Evolutionary conservation across 1,284 basidiomycete species (phyloP).

Genomic region (Dichomitus squalens): DNA sequence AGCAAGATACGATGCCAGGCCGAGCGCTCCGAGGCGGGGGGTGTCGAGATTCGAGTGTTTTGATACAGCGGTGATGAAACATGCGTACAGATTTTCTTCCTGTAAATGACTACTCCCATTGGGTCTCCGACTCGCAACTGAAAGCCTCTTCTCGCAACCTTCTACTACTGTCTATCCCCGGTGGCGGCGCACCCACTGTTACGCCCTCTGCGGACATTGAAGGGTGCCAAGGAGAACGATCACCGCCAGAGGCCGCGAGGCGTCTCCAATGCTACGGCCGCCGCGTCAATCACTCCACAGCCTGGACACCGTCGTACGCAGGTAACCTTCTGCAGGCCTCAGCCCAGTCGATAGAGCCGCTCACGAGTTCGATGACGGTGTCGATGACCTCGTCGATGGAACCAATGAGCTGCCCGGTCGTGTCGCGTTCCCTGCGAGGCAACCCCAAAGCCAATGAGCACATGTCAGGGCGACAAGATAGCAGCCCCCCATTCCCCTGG

Average conservation of each 20-base stretch:
- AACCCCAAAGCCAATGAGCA: not conserved
- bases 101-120: not conserved
- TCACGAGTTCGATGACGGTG: conserved; percentile 77
- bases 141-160: not conserved
- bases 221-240: no score
- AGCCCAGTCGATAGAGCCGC: conserved; percentile 77
- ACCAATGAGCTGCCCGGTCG: conserved; percentile 93
- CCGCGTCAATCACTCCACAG: conserved; percentile 50
- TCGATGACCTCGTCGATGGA: conserved; percentile 87
- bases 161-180: not conserved
- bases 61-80: conserved; percentile 12
- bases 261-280: not conserved
- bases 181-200: not conserved
- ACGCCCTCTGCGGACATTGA: not conserved
- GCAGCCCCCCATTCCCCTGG: not conserved
- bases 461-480: not conserved
- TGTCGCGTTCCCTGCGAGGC: conserved; percentile 83
- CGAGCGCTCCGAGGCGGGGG: not conserved
- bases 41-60: not conserved
- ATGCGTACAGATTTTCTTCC: conserved; percentile 1
- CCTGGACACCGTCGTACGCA: conserved; percentile 91
- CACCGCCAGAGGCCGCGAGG: not conserved
- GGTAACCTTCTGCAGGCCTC: conserved; percentile 76
- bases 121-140: not conserved
- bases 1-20: not conserved